Conservation (phyloP, 371 early-diverging fungal species). For the Actinomortierella wolfii region DNA sequence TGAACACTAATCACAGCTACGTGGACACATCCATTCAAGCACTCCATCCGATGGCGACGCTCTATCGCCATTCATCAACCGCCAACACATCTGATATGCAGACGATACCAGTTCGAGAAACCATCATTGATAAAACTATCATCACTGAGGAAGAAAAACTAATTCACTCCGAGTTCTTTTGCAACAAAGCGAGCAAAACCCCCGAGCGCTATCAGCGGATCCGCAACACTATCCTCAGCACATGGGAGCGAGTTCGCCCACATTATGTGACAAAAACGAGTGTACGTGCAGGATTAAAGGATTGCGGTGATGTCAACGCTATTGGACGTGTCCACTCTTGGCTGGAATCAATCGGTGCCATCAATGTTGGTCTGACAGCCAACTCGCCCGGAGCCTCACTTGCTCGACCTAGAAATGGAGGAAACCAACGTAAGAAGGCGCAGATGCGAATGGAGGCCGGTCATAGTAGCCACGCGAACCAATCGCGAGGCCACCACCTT, state of each 20-base stretch:
- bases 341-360: constrained; percentile 79
- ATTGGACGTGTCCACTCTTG: constrained; percentile 88
- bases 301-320: constrained; percentile 88
- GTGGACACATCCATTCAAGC: too few species aligned
- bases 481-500: constrained; percentile 5
- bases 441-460: too few species aligned
- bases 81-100: too few species aligned
- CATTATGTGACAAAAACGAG: constrained; percentile 79
- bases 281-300: constrained; percentile 68
- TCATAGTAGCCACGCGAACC: too few species aligned
- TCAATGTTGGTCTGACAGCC: constrained; percentile 66
- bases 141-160: constrained; percentile 65
- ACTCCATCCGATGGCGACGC: too few species aligned
- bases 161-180: constrained; percentile 78
- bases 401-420: constrained; percentile 38
- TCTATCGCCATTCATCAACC: too few species aligned
- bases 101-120: too few species aligned
- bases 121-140: constrained; percentile 37
- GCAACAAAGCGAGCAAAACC: constrained; percentile 76
- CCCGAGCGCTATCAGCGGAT: constrained; percentile 86
- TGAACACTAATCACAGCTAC: too few species aligned
- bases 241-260: constrained; percentile 71
- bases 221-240: constrained; percentile 80
- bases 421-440: constrained; percentile 10
- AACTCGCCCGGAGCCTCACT: constrained; percentile 40